Percentiles rank a stretch among this genome's conserved stretches.
These are phyloP conservation scores for Tulasnella sp. DNA, from an alignment of 768 basidiomycete species.

Conservation along the genomic window DNA sequence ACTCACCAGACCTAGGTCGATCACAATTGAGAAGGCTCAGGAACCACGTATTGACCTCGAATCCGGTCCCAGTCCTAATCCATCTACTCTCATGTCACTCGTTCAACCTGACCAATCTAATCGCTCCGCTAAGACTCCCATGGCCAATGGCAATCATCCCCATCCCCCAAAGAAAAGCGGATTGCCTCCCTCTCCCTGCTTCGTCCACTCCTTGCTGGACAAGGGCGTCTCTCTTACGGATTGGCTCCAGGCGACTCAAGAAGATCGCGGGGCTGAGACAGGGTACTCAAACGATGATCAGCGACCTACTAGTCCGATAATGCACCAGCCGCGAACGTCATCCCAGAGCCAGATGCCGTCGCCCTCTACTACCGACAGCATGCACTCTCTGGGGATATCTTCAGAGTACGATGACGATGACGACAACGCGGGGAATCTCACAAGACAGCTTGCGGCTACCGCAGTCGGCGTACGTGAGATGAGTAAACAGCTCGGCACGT, in stretches of 20 bases:
- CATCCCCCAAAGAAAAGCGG: neutral
- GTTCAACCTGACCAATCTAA: no score
- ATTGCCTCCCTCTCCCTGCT: constrained; percentile 64
- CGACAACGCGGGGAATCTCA: constrained; percentile 64
- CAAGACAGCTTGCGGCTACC: constrained; percentile 89
- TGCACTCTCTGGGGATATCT: constrained; percentile 16
- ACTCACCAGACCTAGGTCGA: no score
- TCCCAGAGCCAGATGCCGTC: neutral
- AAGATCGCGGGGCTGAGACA: constrained; percentile 19
- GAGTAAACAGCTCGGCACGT: constrained; percentile 91
- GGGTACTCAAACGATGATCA: neutral
- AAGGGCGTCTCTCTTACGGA: constrained; percentile 66
- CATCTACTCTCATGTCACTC: no score
- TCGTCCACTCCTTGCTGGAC: constrained; percentile 86
- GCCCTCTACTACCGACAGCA: neutral
- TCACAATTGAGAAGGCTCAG: no score
- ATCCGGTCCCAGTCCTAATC: no score
- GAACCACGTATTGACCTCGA: no score
- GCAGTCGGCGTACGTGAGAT: constrained; percentile 95
- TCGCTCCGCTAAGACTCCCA: no score
- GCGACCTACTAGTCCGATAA: constrained; percentile 31
- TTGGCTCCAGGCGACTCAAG: constrained; percentile 44
- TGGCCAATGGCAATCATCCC: neutral
- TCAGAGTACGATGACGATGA: constrained; percentile 32
- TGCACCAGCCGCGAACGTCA: constrained; percentile 40